Evolutionary conservation across 768 basidiomycete genomes (phyloP).

Genomic region (Kwoniella europaea): DNA sequence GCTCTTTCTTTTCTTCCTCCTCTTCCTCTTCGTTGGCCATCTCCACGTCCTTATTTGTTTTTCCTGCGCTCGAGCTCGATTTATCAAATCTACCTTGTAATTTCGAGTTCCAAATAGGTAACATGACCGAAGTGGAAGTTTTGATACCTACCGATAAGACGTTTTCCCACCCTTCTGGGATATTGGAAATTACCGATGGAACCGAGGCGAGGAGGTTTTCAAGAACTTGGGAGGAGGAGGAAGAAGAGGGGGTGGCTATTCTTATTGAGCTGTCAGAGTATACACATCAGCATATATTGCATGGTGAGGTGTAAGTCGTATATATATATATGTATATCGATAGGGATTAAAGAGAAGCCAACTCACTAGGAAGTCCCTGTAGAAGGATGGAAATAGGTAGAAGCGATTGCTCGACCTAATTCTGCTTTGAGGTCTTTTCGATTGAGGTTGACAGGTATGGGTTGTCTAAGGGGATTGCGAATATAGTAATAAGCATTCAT

Average conservation of each 20-base stretch:
- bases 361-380: slow-evolving; percentile 88
- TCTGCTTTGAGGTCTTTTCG: slow-evolving; percentile 90
- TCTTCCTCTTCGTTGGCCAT: slow-evolving; percentile 27
- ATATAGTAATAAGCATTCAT: not conserved
- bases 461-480: slow-evolving; percentile 67
- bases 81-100: slow-evolving; percentile 71
- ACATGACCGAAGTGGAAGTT: slow-evolving; percentile 76
- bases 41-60: slow-evolving; percentile 45
- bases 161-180: slow-evolving; percentile 87
- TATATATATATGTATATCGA: not conserved
- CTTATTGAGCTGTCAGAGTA: slow-evolving; percentile 72
- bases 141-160: slow-evolving; percentile 88
- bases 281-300: too few relatives aligned
- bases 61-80: slow-evolving; percentile 29
- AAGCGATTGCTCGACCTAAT: slow-evolving; percentile 87
- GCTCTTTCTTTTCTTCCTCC: slow-evolving; percentile 13
- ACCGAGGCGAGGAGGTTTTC: slow-evolving; percentile 79
- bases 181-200: slow-evolving; percentile 71
- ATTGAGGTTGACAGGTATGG: slow-evolving; percentile 87
- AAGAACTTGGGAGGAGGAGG: slow-evolving; percentile 73
- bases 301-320: too few relatives aligned
- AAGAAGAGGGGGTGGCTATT: slow-evolving; percentile 71
- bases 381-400: slow-evolving; percentile 95
- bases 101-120: slow-evolving; percentile 89
- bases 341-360: slow-evolving; percentile 29